Percentiles rank a stretch among this genome's conserved stretches.
Conservation (phyloP, 2,329 filamentous ascomycete species). For the Coniochaeta ligniaria region DNA sequence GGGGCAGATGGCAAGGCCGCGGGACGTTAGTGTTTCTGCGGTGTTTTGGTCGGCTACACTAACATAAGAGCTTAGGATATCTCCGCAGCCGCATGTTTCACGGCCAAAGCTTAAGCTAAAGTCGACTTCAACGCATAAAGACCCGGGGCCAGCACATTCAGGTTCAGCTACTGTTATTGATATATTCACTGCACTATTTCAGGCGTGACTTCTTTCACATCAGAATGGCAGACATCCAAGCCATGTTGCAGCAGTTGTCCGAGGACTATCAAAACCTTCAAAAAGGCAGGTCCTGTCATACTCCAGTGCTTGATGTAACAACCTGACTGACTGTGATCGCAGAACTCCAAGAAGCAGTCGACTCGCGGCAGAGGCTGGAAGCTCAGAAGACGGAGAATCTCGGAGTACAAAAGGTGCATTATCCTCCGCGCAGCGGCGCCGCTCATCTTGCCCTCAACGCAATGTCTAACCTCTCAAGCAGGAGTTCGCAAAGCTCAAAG, state of each 20-base stretch:
- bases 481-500: slow-evolving; percentile 76
- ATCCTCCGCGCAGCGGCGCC: background rate
- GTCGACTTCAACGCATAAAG: background rate
- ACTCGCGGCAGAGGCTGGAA: slow-evolving; percentile 83
- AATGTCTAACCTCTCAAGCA: slow-evolving; percentile 23
- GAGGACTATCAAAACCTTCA: slow-evolving; percentile 86
- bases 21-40: background rate
- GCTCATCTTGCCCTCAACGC: background rate
- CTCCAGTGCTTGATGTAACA: background rate
- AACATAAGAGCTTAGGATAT: background rate
- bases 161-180: background rate
- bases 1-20: background rate
- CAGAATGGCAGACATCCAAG: slow-evolving; percentile 65
- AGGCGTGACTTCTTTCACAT: background rate
- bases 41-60: background rate
- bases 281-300: slow-evolving; percentile 47
- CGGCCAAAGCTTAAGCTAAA: background rate
- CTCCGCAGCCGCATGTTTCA: background rate
- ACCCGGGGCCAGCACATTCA: background rate
- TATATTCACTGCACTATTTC: background rate
- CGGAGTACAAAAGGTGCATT: slow-evolving; percentile 70
- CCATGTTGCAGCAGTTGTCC: slow-evolving; percentile 71
- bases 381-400: slow-evolving; percentile 91
- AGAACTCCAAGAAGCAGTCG: slow-evolving; percentile 75
- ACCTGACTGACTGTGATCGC: background rate